phyloP scores from a whole-genome alignment of 352 stramenopile species.

The Phytophthora europaea region DNA sequence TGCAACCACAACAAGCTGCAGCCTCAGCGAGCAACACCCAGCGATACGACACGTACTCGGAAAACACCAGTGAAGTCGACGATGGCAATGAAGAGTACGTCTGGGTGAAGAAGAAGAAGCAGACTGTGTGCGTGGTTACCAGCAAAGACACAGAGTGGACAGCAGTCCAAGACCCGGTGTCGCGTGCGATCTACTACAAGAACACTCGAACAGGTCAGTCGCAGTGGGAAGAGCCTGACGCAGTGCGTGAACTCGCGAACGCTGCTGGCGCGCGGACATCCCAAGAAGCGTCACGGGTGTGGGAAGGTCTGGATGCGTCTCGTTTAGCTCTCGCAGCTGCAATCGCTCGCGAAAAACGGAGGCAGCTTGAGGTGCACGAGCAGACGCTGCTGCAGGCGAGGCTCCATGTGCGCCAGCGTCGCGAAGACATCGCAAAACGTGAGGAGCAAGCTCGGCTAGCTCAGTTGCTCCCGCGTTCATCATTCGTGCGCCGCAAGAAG shows the following conservation, averaged over 20 bases:
- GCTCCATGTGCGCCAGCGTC: conserved; percentile 53
- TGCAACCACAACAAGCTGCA: conserved; percentile 39
- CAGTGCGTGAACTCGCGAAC: conserved; percentile 63
- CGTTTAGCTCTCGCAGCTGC: conserved; percentile 51
- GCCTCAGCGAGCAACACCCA: conserved; percentile 32
- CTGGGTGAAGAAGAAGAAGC: conserved; percentile 83
- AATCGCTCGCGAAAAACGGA: conserved; percentile 53
- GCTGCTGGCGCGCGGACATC: conserved; percentile 57
- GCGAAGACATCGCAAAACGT: conserved; percentile 65
- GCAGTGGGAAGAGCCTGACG: conserved; percentile 77
- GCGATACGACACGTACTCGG: conserved; percentile 27
- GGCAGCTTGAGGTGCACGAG: conserved; percentile 46
- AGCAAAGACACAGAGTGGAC: conserved; percentile 69
- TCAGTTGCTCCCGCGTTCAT: conserved; percentile 69
- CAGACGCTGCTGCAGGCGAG: conserved; percentile 46
- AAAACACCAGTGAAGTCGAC: conserved; percentile 14
- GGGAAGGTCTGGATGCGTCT: conserved; percentile 63
- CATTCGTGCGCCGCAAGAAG: conserved; percentile 75
- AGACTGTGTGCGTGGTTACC: conserved; percentile 73
- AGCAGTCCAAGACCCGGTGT: conserved; percentile 65
- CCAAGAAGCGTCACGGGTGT: conserved; percentile 65
- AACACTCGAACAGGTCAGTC: conserved; percentile 74
- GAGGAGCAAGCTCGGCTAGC: conserved; percentile 68
- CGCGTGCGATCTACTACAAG: conserved; percentile 78
- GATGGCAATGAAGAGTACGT: conserved; percentile 65